Evolutionary conservation across 2,329 filamentous ascomycete genomes (phyloP), one percentile per base, ranked within the genome.

Genomic region (Colletotrichum somersetense): DNA sequence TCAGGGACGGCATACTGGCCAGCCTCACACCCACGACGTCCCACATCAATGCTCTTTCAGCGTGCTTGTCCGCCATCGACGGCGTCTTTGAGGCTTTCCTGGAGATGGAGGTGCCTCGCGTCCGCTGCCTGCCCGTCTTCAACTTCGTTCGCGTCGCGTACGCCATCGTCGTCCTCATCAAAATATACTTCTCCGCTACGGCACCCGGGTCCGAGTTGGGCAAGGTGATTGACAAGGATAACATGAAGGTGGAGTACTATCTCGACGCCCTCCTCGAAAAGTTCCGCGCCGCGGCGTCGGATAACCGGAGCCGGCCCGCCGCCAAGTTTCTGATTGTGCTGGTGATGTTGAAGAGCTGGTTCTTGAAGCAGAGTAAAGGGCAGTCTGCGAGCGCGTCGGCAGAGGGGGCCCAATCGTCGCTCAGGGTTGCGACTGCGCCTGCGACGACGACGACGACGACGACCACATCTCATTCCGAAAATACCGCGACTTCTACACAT

Each of bases 61-160:
- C 88, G n/a, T 93, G 91, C 75, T 85, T 94, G 35, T 83, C 85
- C 1, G 89, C 91, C 44, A 90, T 92, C 52, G 90, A 94, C 76
- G 85, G 86, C 66, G 87, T 92, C 12, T 87, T 95, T 61, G 88
- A 91, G 30, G 86, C 87, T 0, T 93, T 95, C 67, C 80, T 91
- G 4, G 82, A 82, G 50, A 88, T 94, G 80, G 88, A 91, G 61
- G 80, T 89, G 18, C 79, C 83, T 5, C 85, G 84, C 52, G 84
- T 93, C 52, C 89, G 91, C 65, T 91, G 87, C 67, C 79, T 94
- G 12, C 92, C 93, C 23, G 91, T 92, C 3, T 91, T 92, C 77
- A 89, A 89, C 78, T 91, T 93, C 76, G 91, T 93, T 20, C 89
- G 92, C 38, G 89, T 93, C 23, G 89, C 91, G 14, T 94, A 93